These are phyloP conservation scores for Neonectria hederae DNA, from an alignment of 2,329 filamentous ascomycete genomes.

Conservation along the genomic window DNA sequence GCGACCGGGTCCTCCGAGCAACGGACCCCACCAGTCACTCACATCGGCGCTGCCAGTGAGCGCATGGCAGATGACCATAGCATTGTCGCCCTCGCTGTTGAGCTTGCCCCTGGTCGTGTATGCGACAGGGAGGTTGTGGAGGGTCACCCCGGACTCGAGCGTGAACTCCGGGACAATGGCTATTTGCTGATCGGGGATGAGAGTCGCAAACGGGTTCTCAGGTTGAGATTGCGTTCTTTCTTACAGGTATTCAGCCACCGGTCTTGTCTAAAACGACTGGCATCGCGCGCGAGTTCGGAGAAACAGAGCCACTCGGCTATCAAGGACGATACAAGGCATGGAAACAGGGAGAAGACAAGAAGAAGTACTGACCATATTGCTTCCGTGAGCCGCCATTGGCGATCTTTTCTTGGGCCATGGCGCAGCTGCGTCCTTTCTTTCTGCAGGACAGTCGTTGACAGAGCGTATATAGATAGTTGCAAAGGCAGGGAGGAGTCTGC, in stretches of 20 bases:
- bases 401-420: conserved; percentile 39
- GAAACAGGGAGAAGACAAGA: background rate
- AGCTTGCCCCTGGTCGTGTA: conserved; percentile 73
- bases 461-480: conserved; percentile 8
- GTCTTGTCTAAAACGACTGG: conserved; percentile 45
- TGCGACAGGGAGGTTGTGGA: conserved; percentile 78
- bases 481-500: conserved; percentile 3
- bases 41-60: conserved; percentile 88
- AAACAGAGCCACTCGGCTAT: background rate
- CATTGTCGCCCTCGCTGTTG: conserved; percentile 68
- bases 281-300: conserved; percentile 15
- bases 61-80: conserved; percentile 83
- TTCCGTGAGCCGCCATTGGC: conserved; percentile 30
- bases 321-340: background rate
- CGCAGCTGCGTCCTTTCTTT: conserved; percentile 28
- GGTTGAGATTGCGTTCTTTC: conserved; percentile 75
- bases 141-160: conserved; percentile 87
- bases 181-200: conserved; percentile 90
- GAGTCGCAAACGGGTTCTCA: conserved; percentile 87
- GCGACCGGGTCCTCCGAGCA: conserved; percentile 79
- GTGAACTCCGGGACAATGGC: conserved; percentile 89
- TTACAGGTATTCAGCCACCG: conserved; percentile 71
- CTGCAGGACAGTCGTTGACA: conserved; percentile 4
- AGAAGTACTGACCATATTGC: conserved; percentile 46
- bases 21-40: conserved; percentile 87